Percentiles rank a stretch among this genome's conserved stretches.
These are phyloP conservation scores for Candida freyschussii DNA, from an alignment of 1,139 yeast species.

Conservation along the genomic window DNA sequence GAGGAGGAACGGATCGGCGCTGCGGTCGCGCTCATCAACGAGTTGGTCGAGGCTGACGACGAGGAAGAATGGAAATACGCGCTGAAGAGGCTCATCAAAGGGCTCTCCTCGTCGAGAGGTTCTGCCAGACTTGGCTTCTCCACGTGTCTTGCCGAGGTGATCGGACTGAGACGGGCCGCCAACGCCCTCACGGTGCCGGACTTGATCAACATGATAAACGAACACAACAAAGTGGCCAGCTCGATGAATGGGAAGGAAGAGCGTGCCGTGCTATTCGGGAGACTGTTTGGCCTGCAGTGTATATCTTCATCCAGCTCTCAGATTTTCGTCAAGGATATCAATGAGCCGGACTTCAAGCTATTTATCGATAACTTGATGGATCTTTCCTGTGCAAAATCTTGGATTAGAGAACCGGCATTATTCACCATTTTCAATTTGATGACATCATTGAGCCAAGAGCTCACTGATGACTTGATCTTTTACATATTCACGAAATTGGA, in stretches of 20 bases:
- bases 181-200: constrained; percentile 32
- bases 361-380: constrained; percentile 49
- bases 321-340: constrained; percentile 27
- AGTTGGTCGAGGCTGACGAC: constrained; percentile 42
- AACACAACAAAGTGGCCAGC: constrained; percentile 23
- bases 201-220: constrained; percentile 17
- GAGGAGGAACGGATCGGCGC: constrained; percentile 69
- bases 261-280: constrained; percentile 76
- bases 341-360: constrained; percentile 30
- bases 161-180: constrained; percentile 39
- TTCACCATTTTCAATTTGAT: constrained; percentile 62
- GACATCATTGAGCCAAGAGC: constrained; percentile 27
- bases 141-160: constrained; percentile 76
- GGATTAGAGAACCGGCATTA: constrained; percentile 83
- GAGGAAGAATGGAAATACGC: constrained; percentile 79
- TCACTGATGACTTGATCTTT: constrained; percentile 13
- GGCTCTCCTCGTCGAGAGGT: constrained; percentile 76
- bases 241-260: constrained; percentile 74
- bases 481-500: constrained; percentile 33
- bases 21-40: constrained; percentile 62
- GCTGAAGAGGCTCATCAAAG: constrained; percentile 68
- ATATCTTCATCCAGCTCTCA: constrained; percentile 50
- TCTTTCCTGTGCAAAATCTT: constrained; percentile 61
- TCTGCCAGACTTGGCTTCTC: constrained; percentile 87
- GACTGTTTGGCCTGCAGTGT: constrained; percentile 79